Base-by-base conservation (phyloP, 2,329 filamentous ascomycete species). In the Ascochyta rabiei region DNA sequence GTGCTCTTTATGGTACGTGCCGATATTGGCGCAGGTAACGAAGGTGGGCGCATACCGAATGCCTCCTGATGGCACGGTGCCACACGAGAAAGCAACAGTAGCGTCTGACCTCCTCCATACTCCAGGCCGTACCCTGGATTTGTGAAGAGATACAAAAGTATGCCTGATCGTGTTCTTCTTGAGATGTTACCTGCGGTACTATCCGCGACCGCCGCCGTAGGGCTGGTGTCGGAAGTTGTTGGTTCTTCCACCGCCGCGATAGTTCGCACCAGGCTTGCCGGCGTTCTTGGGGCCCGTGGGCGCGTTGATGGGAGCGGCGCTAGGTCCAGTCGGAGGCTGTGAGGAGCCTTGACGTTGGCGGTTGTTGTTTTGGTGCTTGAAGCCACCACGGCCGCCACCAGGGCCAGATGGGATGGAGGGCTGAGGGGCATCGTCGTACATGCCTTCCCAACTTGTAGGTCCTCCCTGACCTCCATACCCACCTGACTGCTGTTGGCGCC, bases 201-300 rank as follows among this genome's bases (percentile, higher is more conserved):
- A 57, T 28, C 62, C 65, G 3, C 65, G 54, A 42, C 63, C 60
- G 6, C 63, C 65, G 16, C 70, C 69, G 49, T 74, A 74, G 12
- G 71, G 71, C 37, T 68, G 67, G 47, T 73, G 70, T 21, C 71
- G 66, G 46, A 67, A 71, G 37, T 62, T 67, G 34, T 57, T 59
- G 6, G 54, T 60, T 26, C 71, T 62, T 16, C 93, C 91, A 46
- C 93, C 93, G 48, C 95, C 93, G 35, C 93, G 88, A 75, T 97
- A 98, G 77, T 96, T 96, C 1, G 91, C 91, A 15, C 93, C 92
- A 1, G 93, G 91, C 71, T 89, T 89, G 23, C 93, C 93, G 1
- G 93, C 91, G 69, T 98, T 99, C 82, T 96, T 96, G 4, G 95
- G 95, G 0, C 95, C 95, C 0, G 95, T 99, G 0, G 95, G 95